Conservation (phyloP, 1,284 basidiomycete species). For the Ustilago esculenta region DNA sequence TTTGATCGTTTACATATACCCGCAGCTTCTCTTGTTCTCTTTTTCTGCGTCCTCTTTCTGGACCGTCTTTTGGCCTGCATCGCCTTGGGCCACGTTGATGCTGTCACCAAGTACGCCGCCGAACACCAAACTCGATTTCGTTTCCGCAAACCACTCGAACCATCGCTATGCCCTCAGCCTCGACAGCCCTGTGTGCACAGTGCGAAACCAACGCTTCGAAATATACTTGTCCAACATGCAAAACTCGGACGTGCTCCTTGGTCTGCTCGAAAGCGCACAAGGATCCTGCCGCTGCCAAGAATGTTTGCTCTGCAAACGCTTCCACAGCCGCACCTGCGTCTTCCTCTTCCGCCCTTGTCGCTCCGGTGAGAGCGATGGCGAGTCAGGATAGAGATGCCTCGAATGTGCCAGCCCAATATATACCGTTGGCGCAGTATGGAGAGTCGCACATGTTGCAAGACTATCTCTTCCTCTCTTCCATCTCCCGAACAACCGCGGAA, state of each 20-base stretch:
- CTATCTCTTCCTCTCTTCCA: constrained; percentile 32
- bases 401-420: constrained; percentile 3
- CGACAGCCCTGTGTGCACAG: constrained; percentile 10
- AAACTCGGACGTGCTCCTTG: constrained; percentile 27
- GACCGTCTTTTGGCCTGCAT: no score
- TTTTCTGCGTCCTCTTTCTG: no score
- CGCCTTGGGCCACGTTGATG: no score
- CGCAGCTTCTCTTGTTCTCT: no score
- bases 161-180: constrained; percentile 13
- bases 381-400: no score
- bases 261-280: constrained; percentile 35
- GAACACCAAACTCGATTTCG: no score
- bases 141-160: no score
- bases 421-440: constrained; percentile 20
- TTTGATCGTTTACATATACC: no score
- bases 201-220: constrained; percentile 17
- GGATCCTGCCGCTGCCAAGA: background rate
- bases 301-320: background rate
- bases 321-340: background rate
- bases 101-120: no score
- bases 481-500: constrained; percentile 19
- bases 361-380: background rate
- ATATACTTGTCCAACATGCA: constrained; percentile 40
- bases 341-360: background rate
- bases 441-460: constrained; percentile 31